Conservation (phyloP, 2,329 filamentous ascomycete genomes). For the Epichloe sp. region DNA sequence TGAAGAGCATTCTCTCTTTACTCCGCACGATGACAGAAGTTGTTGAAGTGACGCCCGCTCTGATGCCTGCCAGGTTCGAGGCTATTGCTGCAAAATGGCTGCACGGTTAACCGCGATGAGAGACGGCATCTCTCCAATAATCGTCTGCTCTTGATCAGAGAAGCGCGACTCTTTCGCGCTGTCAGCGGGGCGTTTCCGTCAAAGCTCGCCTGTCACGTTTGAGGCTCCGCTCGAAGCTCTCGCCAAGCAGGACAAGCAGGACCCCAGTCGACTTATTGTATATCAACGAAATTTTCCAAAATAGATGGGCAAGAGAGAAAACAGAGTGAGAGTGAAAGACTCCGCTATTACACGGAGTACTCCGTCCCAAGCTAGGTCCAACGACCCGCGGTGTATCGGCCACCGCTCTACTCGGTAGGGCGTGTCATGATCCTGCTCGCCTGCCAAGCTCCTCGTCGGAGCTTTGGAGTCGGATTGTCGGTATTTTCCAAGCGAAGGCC, state of each 20-base stretch:
- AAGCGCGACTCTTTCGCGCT: conserved; percentile 4
- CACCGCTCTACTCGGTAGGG: no score
- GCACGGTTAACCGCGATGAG: background rate
- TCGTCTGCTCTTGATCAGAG: background rate
- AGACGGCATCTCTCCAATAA: conserved; percentile 1
- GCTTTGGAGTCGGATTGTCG: no score
- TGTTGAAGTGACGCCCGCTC: background rate
- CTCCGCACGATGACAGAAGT: background rate
- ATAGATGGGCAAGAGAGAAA: background rate
- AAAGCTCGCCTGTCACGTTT: background rate
- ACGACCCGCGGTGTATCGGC: no score
- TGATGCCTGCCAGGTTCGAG: background rate
- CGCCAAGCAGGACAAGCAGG: no score
- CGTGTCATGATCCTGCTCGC: no score
- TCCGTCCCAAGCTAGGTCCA: no score
- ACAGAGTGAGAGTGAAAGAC: no score
- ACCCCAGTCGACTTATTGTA: background rate
- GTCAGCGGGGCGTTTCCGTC: background rate
- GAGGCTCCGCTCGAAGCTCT: background rate
- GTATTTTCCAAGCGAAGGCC: no score
- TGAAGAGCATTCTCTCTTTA: background rate
- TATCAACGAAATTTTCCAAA: background rate
- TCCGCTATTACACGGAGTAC: no score
- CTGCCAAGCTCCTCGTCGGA: no score
- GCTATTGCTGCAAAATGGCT: background rate